Conservation (phyloP, 2,329 filamentous ascomycete genomes). For the Monosporascus sp. region DNA sequence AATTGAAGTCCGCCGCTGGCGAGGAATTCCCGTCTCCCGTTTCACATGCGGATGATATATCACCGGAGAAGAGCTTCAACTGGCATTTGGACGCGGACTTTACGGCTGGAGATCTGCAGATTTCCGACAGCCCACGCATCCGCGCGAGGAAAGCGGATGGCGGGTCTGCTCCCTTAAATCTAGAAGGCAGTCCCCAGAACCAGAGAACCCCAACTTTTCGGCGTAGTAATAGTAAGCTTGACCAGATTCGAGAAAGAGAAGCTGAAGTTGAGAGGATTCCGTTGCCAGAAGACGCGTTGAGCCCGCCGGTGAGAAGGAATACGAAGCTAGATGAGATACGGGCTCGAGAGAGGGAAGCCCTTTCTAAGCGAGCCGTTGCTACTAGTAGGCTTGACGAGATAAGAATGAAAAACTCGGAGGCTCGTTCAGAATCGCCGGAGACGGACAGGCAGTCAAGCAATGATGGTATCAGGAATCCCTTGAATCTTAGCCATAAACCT, state of each 20-base stretch:
- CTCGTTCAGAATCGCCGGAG: slow-evolving; percentile 37
- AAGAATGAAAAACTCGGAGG: slow-evolving; percentile 40
- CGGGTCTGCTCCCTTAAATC: slow-evolving; percentile 2
- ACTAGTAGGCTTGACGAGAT: slow-evolving; percentile 48
- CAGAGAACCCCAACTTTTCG: slow-evolving; percentile 12
- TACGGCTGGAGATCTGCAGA: slow-evolving; percentile 48
- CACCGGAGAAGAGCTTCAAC: slow-evolving; percentile 47
- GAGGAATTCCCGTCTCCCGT: slow-evolving; percentile 17
- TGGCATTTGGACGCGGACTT: slow-evolving; percentile 56
- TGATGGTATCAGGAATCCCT: slow-evolving; percentile 14
- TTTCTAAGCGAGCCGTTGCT: slow-evolving; percentile 43
- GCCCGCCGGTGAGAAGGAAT: slow-evolving; percentile 24
- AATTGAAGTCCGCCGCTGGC: slow-evolving; percentile 14
- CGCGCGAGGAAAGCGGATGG: slow-evolving; percentile 28
- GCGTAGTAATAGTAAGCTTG: slow-evolving; percentile 29
- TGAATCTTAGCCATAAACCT: neutral
- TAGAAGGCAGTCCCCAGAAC: slow-evolving; percentile 3
- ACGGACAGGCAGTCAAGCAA: slow-evolving; percentile 23
- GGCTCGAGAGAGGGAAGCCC: slow-evolving; percentile 35
- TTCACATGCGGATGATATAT: slow-evolving; percentile 15
- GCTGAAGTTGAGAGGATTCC: slow-evolving; percentile 21
- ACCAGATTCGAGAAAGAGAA: slow-evolving; percentile 31
- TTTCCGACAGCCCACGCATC: slow-evolving; percentile 52
- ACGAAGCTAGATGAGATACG: slow-evolving; percentile 46
- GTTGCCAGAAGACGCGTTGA: slow-evolving; percentile 14